Evolutionary conservation across 805 yeast genomes (phyloP), one percentile per base, ranked within the genome.

Genomic region (Dipodascopsis tothii): DNA sequence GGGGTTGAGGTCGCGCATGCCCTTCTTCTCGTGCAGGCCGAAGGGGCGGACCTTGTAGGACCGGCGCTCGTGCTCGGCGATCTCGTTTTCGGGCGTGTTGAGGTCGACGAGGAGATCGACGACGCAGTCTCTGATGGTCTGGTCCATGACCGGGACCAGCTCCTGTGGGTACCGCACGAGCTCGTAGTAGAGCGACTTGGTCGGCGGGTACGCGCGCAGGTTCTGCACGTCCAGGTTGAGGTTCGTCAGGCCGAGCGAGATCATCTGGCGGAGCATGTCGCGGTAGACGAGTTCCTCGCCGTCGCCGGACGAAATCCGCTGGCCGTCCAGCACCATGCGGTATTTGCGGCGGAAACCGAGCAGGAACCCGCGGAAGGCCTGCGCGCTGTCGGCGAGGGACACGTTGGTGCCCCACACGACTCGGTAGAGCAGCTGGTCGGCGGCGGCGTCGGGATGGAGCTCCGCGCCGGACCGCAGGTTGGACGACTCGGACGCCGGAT

Each of bases 341-440:
- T 84, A 79, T 58, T 80, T 82, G 65, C 74, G 67, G 60, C 86
- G 84, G 70, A 87, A 92, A 21, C 81, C 76, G 80, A 83, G 80
- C 56, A 92, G 67, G 54, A 92, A 92, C 51, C 80, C 80, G 52
- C 94, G 72, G 67, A 92, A 90, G 40, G 75, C 73, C 54, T 78
- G 81, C 32, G 84, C 74, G 55, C 92, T 81, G 59, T 92, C 96
- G 58, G 79, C 84, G 58, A 92, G 88, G 38, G 94, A 82, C 21
- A 92, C 95, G 60, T 90, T 87, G 1, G 98, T 92, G 65, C 98
- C 98, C 98, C 98, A 92, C 58, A 92, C 90, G 42, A 92, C 95
- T 16, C 63, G 63, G 16, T 57, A 61, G 2, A 60, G 50, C 14
- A 60, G 37, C 25, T 45, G 47, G 16, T 39, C 56, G 32, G 27